Conservation (phyloP, 2,329 filamentous ascomycete species). For the Colletotrichum tropicicola region DNA sequence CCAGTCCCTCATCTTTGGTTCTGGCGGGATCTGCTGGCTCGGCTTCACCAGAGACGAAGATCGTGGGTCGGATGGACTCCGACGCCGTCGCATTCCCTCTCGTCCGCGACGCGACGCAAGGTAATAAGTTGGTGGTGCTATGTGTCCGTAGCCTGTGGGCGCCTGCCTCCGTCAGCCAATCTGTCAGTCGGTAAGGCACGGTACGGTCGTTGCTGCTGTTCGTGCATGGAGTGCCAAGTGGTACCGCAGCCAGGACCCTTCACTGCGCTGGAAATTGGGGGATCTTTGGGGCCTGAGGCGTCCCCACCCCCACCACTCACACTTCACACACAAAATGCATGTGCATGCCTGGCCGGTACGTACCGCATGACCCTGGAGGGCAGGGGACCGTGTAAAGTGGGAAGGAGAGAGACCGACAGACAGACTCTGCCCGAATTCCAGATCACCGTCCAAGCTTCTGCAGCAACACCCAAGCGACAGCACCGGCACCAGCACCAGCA, state of each 20-base stretch:
- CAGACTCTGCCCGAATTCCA: background rate
- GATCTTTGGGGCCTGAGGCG: slow-evolving; percentile 8
- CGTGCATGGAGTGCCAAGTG: slow-evolving; percentile 8
- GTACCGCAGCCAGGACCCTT: slow-evolving; percentile 1
- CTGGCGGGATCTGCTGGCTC: slow-evolving; percentile 16
- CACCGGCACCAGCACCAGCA: background rate
- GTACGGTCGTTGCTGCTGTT: background rate
- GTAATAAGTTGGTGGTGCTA: too few species aligned
- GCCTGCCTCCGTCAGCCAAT: background rate
- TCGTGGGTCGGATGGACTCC: background rate
- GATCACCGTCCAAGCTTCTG: slow-evolving; percentile 11
- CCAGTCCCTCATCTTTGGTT: background rate
- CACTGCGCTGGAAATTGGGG: slow-evolving; percentile 11
- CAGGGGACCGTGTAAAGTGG: background rate
- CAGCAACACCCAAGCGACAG: background rate
- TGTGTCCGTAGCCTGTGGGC: background rate
- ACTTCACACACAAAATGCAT: slow-evolving; percentile 9
- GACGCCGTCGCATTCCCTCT: background rate
- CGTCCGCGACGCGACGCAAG: background rate
- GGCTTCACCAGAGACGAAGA: background rate
- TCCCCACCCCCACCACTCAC: background rate
- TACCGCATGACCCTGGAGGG: background rate
- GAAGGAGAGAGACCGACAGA: background rate
- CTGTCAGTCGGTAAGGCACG: background rate
- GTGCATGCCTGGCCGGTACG: background rate